Evolutionary conservation across 2,329 filamentous ascomycete species (phyloP).

Genomic region (Cercospora citrullina): DNA sequence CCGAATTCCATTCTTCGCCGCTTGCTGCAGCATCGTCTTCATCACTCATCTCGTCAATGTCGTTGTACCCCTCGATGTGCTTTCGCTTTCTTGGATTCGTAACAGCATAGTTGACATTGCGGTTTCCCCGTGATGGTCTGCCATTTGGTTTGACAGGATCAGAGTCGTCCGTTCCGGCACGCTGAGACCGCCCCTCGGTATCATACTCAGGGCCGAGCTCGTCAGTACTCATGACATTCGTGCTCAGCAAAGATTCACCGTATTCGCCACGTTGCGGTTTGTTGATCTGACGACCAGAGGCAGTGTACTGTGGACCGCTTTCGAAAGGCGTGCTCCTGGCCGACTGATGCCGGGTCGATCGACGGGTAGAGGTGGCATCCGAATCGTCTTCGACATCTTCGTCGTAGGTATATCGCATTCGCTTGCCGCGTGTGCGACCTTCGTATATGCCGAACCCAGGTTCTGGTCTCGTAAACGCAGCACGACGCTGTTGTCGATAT

Average conservation of each 20-base stretch:
- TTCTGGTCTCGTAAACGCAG: slow-evolving; percentile 83
- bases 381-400: slow-evolving; percentile 77
- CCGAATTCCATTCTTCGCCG: slow-evolving; percentile 69
- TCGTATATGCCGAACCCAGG: slow-evolving; percentile 92
- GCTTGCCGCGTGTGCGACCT: slow-evolving; percentile 91
- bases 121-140: slow-evolving; percentile 39
- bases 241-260: slow-evolving; percentile 60
- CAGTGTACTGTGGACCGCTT: slow-evolving; percentile 67
- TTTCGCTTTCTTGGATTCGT: slow-evolving; percentile 46
- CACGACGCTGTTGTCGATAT: slow-evolving; percentile 81
- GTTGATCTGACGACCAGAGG: slow-evolving; percentile 82
- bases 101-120: slow-evolving; percentile 31
- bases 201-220: slow-evolving; percentile 34
- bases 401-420: slow-evolving; percentile 93
- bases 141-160: slow-evolving; percentile 46
- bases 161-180: slow-evolving; percentile 48
- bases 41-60: slow-evolving; percentile 65
- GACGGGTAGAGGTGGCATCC: slow-evolving; percentile 65
- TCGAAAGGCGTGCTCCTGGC: slow-evolving; percentile 71
- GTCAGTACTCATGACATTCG: slow-evolving; percentile 48
- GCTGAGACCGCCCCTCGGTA: slow-evolving; percentile 31
- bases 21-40: slow-evolving; percentile 59
- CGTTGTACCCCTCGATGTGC: slow-evolving; percentile 57
- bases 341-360: slow-evolving; percentile 60
- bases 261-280: slow-evolving; percentile 65